These are phyloP conservation scores for Eimeria falciformis DNA, from an alignment of 169 alveolate species.

Conservation along the genomic window DNA sequence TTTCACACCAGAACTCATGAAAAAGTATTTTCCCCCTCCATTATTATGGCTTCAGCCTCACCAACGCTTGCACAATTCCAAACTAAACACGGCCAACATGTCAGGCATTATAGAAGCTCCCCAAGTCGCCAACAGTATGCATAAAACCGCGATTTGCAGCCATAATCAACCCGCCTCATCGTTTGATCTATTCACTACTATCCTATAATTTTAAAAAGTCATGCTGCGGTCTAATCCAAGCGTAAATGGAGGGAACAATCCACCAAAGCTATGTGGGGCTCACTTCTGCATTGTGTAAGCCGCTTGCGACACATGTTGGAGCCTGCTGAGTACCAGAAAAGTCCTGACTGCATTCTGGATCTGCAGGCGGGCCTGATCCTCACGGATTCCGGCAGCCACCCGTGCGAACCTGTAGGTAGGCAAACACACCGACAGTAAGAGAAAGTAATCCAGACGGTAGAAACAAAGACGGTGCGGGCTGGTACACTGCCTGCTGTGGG, in stretches of 20 bases:
- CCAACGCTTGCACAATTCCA: too few relatives aligned
- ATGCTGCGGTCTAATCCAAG: too few relatives aligned
- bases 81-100: too few relatives aligned
- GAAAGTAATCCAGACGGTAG: neutral
- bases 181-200: neutral
- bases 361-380: constrained; percentile 36
- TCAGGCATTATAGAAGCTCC: too few relatives aligned
- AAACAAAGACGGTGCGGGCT: too few relatives aligned
- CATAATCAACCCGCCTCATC: too few relatives aligned
- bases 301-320: constrained; percentile 65
- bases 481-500: too few relatives aligned
- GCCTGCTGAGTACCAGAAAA: constrained; percentile 29
- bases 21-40: too few relatives aligned
- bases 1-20: neutral
- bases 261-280: constrained; percentile 1
- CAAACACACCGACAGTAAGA: neutral
- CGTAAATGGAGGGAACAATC: too few relatives aligned
- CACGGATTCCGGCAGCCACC: neutral
- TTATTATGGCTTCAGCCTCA: too few relatives aligned
- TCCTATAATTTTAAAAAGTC: neutral
- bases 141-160: too few relatives aligned
- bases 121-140: too few relatives aligned
- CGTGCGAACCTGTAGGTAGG: constrained; percentile 1
- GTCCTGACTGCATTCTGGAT: constrained; percentile 38
- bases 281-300: constrained; percentile 72